Evolutionary conservation across 768 basidiomycete genomes (phyloP), one percentile per base, ranked within the genome.

Genomic region (Daedaleopsis sinensis): DNA sequence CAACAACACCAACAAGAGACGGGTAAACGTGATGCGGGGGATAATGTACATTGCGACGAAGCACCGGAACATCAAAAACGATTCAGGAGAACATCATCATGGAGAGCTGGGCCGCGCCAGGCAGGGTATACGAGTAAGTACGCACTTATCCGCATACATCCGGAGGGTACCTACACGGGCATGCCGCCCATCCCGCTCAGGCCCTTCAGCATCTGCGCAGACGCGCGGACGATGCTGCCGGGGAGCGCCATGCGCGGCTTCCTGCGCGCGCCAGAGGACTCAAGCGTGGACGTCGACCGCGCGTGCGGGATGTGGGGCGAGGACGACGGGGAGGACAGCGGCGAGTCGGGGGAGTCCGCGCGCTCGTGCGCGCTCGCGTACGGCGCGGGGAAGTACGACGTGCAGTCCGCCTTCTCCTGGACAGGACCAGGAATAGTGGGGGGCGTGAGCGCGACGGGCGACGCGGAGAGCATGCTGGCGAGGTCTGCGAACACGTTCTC

Each of bases 191-290:
- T 58, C 4, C 57, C 52, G 58, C 62, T 68, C 24, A 74, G 70
- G 38, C 74, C 69, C 43, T 66, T 71, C 48, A 74, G 67, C 48
- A 74, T 59, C 24, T 70, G 71, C 2, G 66, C 63, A 3, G 71
- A 67, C 5, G 67, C 71, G 42, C 70, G 69, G 59, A 73, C 43
- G 47, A 74, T 48, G 38, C 65, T 52, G 7, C 58, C 67, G 49
- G 66, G 62, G 23, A 64, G 19, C 18, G 48, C 23, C 10, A 62
- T 49, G 21, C 51, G 59, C n/a, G 60, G 56, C 38, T 61, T 55
- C 47, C 57, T 61, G 24, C 62, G 65, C 37, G 16, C 27, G 1
- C 39, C 44, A 15, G 54, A 24, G 1, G 13, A 64, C 21, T 1
- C 49, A n/a, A 19, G 36, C 23, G 8, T 53, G 50, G 21, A 35